Evolutionary conservation across 805 yeast genomes (phyloP), one percentile per base, ranked within the genome.

Genomic region (Metschnikowia kofuensis): DNA sequence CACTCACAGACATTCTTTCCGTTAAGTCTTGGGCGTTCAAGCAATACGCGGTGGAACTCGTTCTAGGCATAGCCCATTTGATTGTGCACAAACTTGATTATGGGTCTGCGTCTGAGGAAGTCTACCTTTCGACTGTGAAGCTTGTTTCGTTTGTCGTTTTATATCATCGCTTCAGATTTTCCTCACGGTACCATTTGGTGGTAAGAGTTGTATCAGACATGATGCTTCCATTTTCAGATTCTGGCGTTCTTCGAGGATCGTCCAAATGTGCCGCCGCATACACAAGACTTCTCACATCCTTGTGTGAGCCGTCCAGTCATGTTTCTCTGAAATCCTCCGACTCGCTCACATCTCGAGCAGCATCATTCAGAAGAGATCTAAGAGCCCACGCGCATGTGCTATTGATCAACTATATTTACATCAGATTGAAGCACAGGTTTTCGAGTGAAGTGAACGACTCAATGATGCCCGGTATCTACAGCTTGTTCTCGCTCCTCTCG

Each of bases 101-200:
- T 13, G 46, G 44, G 16, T 11, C 32, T 12, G 40, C 35, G 4
- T 36, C 46, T 7, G 49, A 48, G 30, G 35, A 35, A 1, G 43
- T 70, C 2, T 83, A 72, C 58, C 47, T 66, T 2, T 52, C 60
- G 5, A 54, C 79, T 4, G 70, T 82, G 6, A 78, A 77, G 46
- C 67, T 82, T 0, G 56, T 86, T 27, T 83, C 96, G 0, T 75
- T 77, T 35, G 66, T 87, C 2, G 63, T 91, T 8, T 67, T 89
- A 28, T 76, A 76, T 59, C 94, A 89, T 58, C 77, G 97, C 45
- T 79, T 72, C 60, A 78, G 89, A 58, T 68, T 91, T 15, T 74
- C 84, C 0, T 81, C 84, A 35, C 80, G 97, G 61, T 83, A 87
- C 59, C 96, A 89, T 62, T 59, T 90, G 40, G 55, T 89, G 2